Conservation (phyloP, 1,139 yeast genomes). For the Suhomyces taliae region DNA sequence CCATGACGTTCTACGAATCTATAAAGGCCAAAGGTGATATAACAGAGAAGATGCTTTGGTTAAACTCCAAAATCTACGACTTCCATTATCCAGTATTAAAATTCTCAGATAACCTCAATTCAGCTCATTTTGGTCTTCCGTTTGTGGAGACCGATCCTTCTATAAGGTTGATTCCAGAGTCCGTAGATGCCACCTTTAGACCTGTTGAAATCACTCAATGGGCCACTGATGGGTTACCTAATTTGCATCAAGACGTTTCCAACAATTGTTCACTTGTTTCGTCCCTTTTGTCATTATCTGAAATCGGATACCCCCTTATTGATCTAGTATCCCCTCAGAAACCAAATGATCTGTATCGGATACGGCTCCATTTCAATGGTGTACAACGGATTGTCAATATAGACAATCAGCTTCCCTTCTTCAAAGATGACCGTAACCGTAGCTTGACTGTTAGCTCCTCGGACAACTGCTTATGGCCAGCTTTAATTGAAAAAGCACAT, state of each 20-base stretch:
- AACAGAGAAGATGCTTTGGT: conserved; percentile 42
- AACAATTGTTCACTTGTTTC: conserved; percentile 81
- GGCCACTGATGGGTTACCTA: conserved; percentile 21
- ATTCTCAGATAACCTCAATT: conserved; percentile 17
- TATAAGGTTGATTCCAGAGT: conserved; percentile 19
- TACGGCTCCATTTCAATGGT: conserved; percentile 57
- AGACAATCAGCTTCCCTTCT: conserved; percentile 45
- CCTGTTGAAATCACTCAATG: conserved; percentile 18
- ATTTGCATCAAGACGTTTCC: conserved; percentile 53
- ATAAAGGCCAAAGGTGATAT: conserved; percentile 9
- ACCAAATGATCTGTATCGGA: conserved; percentile 34
- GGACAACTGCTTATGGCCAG: conserved; percentile 61
- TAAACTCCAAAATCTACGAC: conserved; percentile 37
- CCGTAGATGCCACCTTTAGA: conserved; percentile 17
- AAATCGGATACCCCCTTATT: conserved; percentile 11
- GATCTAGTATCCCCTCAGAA: conserved; percentile 29
- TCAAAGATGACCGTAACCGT: conserved; percentile 19
- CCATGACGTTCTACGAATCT: conserved; percentile 24
- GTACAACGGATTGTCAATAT: conserved; percentile 49
- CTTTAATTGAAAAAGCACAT: conserved; percentile 74
- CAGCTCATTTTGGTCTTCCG: conserved; percentile 11
- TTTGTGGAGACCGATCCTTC: conserved; percentile 12
- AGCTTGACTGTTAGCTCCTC: conserved; percentile 40
- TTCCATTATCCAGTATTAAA: conserved; percentile 29
- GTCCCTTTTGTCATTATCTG: conserved; percentile 50